Evolutionary conservation across 805 yeast species (phyloP).

Genomic region (Cyberlindnera sargentensis): DNA sequence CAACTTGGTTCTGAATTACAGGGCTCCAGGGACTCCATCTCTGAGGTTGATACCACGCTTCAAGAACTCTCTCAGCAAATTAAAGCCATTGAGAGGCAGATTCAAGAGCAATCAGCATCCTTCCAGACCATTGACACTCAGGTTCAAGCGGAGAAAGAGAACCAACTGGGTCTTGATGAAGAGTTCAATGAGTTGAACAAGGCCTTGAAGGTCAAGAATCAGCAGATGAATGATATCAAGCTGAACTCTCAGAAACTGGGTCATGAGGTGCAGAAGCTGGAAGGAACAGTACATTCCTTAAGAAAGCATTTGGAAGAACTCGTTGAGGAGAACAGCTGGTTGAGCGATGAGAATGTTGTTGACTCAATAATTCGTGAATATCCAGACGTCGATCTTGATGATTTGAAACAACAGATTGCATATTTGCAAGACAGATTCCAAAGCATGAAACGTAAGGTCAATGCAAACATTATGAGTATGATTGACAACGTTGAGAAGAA

Average conservation of each 20-base stretch:
- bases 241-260: slow-evolving; percentile 45
- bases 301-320: slow-evolving; percentile 37
- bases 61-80: slow-evolving; percentile 29
- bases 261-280: slow-evolving; percentile 48
- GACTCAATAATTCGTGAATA: slow-evolving; percentile 51
- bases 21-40: slow-evolving; percentile 35
- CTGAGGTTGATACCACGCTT: slow-evolving; percentile 28
- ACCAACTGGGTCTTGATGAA: slow-evolving; percentile 62
- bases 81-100: slow-evolving; percentile 19
- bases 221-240: slow-evolving; percentile 36
- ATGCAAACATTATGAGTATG: slow-evolving; percentile 82
- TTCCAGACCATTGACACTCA: slow-evolving; percentile 22
- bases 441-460: slow-evolving; percentile 74
- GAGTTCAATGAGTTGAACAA: slow-evolving; percentile 58
- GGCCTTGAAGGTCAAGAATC: slow-evolving; percentile 36
- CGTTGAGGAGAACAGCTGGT: slow-evolving; percentile 62
- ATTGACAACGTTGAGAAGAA: slow-evolving; percentile 88
- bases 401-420: slow-evolving; percentile 50
- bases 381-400: slow-evolving; percentile 55
- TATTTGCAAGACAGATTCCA: slow-evolving; percentile 53
- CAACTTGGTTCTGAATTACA: slow-evolving; percentile 54
- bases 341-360: slow-evolving; percentile 54
- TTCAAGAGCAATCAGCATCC: slow-evolving; percentile 22
- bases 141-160: slow-evolving; percentile 36
- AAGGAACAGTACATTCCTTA: slow-evolving; percentile 30